A percentile compares a stretch with the other conserved stretches of the same genome.
Evolutionary conservation across 257 asterid species (phyloP).

Genomic region (Oldenlandia corymbosa): DNA sequence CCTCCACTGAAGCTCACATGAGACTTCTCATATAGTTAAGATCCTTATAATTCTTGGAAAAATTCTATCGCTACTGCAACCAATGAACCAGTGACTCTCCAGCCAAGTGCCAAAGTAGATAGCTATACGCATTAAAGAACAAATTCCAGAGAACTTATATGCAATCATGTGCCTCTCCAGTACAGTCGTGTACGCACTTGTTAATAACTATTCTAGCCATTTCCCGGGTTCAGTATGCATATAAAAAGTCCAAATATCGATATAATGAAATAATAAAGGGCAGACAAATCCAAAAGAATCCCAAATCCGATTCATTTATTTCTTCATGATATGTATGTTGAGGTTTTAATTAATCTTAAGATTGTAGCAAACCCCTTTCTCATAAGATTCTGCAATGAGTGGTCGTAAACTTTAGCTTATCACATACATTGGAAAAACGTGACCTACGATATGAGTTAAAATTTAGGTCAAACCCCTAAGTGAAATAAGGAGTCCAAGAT

Average conservation of each 20-base stretch:
- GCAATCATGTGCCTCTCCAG: too few relatives aligned
- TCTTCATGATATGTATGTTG: too few relatives aligned
- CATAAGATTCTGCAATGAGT: not conserved
- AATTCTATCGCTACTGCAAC: not conserved
- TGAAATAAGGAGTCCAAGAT: not conserved
- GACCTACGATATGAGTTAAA: not conserved
- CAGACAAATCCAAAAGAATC: not conserved
- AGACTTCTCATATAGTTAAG: not conserved
- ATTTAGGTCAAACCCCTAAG: not conserved
- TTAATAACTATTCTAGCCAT: too few relatives aligned
- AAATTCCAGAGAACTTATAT: not conserved
- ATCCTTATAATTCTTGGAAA: not conserved
- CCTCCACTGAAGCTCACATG: constrained; percentile 1
- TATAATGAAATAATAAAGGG: not conserved
- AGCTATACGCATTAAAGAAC: not conserved
- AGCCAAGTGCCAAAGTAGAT: not conserved
- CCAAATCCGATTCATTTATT: not conserved
- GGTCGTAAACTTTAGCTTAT: not conserved
- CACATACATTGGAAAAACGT: not conserved
- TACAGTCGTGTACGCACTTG: too few relatives aligned
- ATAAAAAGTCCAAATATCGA: not conserved
- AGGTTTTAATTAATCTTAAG: not conserved
- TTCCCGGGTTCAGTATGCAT: not conserved
- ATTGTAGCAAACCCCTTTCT: not conserved
- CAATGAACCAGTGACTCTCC: too few relatives aligned